Evolutionary conservation across 2,329 filamentous ascomycete species (phyloP), one percentile per base, ranked within the genome.

Genomic region (Celoporthe dispersa): DNA sequence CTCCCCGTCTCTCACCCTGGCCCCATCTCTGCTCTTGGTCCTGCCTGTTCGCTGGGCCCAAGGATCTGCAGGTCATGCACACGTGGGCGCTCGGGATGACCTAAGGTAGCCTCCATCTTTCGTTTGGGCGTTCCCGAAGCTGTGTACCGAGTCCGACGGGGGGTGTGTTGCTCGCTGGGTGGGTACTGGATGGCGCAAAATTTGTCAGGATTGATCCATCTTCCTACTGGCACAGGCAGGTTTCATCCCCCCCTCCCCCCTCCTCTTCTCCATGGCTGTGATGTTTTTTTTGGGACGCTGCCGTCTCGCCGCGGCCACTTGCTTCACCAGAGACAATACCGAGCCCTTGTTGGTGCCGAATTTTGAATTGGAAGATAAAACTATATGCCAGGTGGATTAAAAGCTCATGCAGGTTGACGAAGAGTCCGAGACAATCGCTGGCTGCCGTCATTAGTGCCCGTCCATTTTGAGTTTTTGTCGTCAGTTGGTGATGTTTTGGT

Each of bases 401-500:
- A 28, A 39, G 39, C 59, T 22, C n/a, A 31, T 65, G 28, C 19
- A 44, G 31, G 39, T n/a, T 28, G 28, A 25, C 22, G 31, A 65
- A 48, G 33, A 60, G 48, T 48, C 39, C 19, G 44, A 35, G 41
- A 35, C 57, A 48, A 57, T 67, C 55, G 53, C 35, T 61, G 67
- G 35, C 35, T 67, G 64, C 60, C 67, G 31, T 37, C 31, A 60
- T 57, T 31, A 39, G 48, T 66, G 64, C 55, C 64, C 62, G 39
- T 64, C 48, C 31, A 31, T 67, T 44, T 62, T 51, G 57, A 39
- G 22, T 19, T 41, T 41, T 41, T 61, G 55, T 66, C 70, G 68
- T 51, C 25, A 61, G 68, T 69, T 71, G 69, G 63, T 69, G 65
- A 60, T 60, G 51, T 12, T 59, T 59, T 37, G 51, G 37, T 69